These are phyloP conservation scores for Plenodomus tracheiphilus DNA, from an alignment of 2,329 filamentous ascomycete genomes.

Conservation along the genomic window DNA sequence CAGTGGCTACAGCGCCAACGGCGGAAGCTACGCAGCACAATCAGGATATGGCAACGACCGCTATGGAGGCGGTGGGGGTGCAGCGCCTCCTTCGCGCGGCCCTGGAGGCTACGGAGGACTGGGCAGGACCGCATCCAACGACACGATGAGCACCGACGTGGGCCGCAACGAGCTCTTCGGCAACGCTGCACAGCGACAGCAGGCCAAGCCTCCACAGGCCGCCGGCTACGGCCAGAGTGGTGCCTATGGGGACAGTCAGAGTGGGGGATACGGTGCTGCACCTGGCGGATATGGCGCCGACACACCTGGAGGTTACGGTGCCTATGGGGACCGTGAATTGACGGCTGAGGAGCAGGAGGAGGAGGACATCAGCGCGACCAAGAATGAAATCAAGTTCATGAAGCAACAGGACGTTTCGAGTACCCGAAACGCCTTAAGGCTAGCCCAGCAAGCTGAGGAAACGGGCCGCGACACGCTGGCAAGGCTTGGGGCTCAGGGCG, in stretches of 20 bases:
- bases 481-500: slow-evolving; percentile 39
- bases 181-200: slow-evolving; percentile 55
- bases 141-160: slow-evolving; percentile 52
- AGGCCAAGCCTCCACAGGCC: slow-evolving; percentile 47
- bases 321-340: slow-evolving; percentile 72
- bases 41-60: slow-evolving; percentile 52
- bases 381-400: slow-evolving; percentile 73
- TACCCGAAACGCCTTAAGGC: slow-evolving; percentile 64
- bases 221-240: slow-evolving; percentile 29
- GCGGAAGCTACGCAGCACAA: slow-evolving; percentile 34
- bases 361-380: slow-evolving; percentile 71
- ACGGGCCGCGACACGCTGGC: slow-evolving; percentile 58
- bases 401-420: slow-evolving; percentile 74
- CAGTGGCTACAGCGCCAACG: slow-evolving; percentile 32
- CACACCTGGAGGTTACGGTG: slow-evolving; percentile 46
- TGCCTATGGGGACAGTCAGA: slow-evolving; percentile 21
- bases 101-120: slow-evolving; percentile 48
- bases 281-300: slow-evolving; percentile 21
- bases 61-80: slow-evolving; percentile 53
- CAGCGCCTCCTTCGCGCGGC: slow-evolving; percentile 22
- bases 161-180: slow-evolving; percentile 69
- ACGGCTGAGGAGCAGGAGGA: slow-evolving; percentile 79
- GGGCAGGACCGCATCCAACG: slow-evolving; percentile 41
- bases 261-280: slow-evolving; percentile 25
- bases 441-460: slow-evolving; percentile 70